Conservation (phyloP, 106 monocot species). For the Agapanthus africanus region DNA sequence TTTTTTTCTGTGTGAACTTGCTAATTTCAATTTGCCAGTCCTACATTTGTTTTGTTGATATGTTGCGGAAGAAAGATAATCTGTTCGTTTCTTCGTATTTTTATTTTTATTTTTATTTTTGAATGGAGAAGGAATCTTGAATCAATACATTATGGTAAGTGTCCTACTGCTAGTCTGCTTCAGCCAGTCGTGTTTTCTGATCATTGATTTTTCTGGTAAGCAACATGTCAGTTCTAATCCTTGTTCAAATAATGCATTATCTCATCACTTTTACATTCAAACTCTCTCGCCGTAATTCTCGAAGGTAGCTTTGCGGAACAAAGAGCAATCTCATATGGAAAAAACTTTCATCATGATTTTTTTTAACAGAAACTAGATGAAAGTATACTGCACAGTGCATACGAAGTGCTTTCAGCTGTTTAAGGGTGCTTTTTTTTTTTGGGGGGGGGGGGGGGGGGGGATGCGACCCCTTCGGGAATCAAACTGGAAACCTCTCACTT, state of each 20-base stretch:
- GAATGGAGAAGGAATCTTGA: not conserved
- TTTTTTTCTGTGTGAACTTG: not conserved
- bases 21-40: not conserved
- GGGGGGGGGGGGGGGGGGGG: too few species aligned
- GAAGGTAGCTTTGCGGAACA: not conserved
- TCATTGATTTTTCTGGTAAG: not conserved
- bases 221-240: not conserved
- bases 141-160: not conserved
- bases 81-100: not conserved
- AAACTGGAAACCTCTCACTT: too few species aligned
- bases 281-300: not conserved
- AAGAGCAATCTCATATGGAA: not conserved
- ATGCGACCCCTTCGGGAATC: too few species aligned
- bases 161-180: not conserved
- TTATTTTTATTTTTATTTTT: too few species aligned
- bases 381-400: too few species aligned
- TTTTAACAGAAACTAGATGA: not conserved
- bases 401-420: too few species aligned
- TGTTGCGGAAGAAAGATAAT: not conserved
- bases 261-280: not conserved
- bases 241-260: not conserved
- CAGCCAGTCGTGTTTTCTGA: not conserved
- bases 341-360: not conserved
- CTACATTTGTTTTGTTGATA: not conserved
- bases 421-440: too few species aligned